Evolutionary conservation across 108 stramenopile genomes (phyloP).

Genomic region (Nitzschia sp.): DNA sequence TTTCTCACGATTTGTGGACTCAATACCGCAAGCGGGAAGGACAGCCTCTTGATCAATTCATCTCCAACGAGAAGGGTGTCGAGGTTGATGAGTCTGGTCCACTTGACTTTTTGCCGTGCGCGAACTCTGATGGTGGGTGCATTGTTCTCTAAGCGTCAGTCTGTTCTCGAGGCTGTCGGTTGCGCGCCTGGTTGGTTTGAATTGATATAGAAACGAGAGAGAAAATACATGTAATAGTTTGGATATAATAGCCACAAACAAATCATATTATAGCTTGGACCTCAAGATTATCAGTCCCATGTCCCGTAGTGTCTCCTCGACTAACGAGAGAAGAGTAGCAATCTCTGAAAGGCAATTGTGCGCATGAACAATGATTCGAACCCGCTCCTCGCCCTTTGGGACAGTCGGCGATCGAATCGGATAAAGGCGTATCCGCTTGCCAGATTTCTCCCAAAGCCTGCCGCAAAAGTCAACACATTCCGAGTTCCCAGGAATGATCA

Average conservation of each 20-base stretch:
- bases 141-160: slow-evolving; percentile 25
- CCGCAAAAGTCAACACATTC: slow-evolving; percentile 66
- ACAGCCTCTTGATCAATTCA: slow-evolving; percentile 88
- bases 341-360: slow-evolving; percentile 86
- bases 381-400: slow-evolving; percentile 88
- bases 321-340: slow-evolving; percentile 31
- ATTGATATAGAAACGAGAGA: slow-evolving; percentile 7
- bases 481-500: slow-evolving; percentile 87
- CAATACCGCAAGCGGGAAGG: slow-evolving; percentile 93
- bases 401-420: slow-evolving; percentile 96
- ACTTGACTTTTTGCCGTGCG: slow-evolving; percentile 90
- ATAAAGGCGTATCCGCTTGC: slow-evolving; percentile 73
- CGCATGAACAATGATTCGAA: slow-evolving; percentile 90
- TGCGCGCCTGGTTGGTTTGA: slow-evolving; percentile 7
- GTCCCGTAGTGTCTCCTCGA: neutral
- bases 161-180: neutral
- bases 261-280: too few relatives aligned
- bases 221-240: slow-evolving; percentile 20
- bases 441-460: slow-evolving; percentile 39
- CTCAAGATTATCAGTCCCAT: too few relatives aligned
- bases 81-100: slow-evolving; percentile 91
- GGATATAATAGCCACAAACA: slow-evolving; percentile 7
- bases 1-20: slow-evolving; percentile 87
- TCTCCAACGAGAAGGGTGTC: slow-evolving; percentile 82
- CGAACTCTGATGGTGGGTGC: slow-evolving; percentile 48